A percentile compares a stretch with the other conserved stretches of the same genome.
Conservation (phyloP, 2,329 filamentous ascomycete species). For the Phoma herbarum region DNA sequence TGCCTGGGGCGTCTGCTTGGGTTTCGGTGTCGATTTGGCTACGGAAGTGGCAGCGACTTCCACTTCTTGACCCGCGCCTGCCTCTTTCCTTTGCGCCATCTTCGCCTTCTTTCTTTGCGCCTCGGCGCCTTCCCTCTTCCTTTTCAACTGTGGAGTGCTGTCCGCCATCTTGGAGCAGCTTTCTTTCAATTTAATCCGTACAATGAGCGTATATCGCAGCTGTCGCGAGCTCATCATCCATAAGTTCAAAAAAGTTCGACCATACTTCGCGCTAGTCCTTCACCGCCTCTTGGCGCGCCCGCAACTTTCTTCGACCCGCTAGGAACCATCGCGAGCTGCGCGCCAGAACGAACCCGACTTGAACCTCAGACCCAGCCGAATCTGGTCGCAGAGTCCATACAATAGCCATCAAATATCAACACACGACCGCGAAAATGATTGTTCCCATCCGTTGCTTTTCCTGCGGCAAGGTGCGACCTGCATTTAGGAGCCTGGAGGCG, state of each 20-base stretch:
- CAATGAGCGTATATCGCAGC: conserved; percentile 8
- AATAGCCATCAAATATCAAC: background rate
- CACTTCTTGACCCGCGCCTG: conserved; percentile 27
- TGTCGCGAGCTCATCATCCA: conserved; percentile 12
- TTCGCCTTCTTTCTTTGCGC: conserved; percentile 42
- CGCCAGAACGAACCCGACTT: conserved; percentile 19
- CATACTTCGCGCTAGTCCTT: conserved; percentile 38
- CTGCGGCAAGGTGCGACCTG: conserved; percentile 84
- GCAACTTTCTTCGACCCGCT: conserved; percentile 47
- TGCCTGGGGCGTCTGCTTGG: conserved; percentile 24
- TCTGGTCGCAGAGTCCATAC: conserved; percentile 19
- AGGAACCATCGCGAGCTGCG: conserved; percentile 25
- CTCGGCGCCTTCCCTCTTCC: conserved; percentile 41
- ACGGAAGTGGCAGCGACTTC: conserved; percentile 19
- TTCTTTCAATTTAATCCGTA: background rate
- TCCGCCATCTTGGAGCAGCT: conserved; percentile 36
- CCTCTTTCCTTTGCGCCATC: conserved; percentile 39
- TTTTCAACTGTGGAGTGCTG: conserved; percentile 40
- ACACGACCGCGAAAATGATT: conserved; percentile 75
- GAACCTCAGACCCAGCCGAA: conserved; percentile 11
- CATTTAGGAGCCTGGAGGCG: conserved; percentile 17
- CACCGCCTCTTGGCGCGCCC: conserved; percentile 45
- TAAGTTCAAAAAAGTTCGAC: conserved; percentile 12
- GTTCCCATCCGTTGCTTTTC: conserved; percentile 99
- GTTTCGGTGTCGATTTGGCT: conserved; percentile 26